phyloP scores from a whole-genome alignment of 352 stramenopile species.

The Phytopythium ostracodes region DNA sequence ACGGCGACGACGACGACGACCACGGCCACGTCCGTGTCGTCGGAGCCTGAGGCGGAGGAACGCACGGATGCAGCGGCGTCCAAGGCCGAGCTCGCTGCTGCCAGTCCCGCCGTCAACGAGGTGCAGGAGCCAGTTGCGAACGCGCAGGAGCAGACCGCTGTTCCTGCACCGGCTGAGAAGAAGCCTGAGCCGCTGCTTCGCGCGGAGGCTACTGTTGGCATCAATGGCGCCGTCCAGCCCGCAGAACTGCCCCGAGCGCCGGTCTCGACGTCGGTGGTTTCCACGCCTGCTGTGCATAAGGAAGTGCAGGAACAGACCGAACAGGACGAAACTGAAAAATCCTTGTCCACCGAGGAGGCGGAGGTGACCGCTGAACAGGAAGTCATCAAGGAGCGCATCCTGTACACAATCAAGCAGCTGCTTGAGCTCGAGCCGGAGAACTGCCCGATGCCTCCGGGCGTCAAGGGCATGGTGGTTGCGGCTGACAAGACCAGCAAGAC shows the following conservation, averaged over 20 bases:
- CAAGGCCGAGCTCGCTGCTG: slow-evolving; percentile 1
- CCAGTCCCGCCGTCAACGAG: slow-evolving; percentile 9
- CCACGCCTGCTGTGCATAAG: slow-evolving; percentile 3
- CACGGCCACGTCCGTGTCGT: slow-evolving; percentile 23
- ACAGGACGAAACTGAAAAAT: slow-evolving; percentile 16
- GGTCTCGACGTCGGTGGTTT: background rate
- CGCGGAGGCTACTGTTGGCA: slow-evolving; percentile 7
- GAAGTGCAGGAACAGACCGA: slow-evolving; percentile 25
- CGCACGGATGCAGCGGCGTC: slow-evolving; percentile 8
- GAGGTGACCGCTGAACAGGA: slow-evolving; percentile 21
- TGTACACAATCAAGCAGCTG: slow-evolving; percentile 76
- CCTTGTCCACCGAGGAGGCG: background rate
- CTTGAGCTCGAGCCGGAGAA: slow-evolving; percentile 63
- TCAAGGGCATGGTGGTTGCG: slow-evolving; percentile 45
- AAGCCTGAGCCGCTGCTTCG: slow-evolving; percentile 2
- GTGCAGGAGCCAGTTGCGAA: slow-evolving; percentile 22
- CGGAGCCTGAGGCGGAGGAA: slow-evolving; percentile 36
- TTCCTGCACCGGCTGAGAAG: background rate
- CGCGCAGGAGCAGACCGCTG: slow-evolving; percentile 1
- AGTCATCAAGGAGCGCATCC: slow-evolving; percentile 49
- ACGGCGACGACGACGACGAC: slow-evolving; percentile 7
- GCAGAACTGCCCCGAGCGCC: slow-evolving; percentile 1
- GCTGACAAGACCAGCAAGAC: slow-evolving; percentile 51
- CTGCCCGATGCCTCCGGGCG: slow-evolving; percentile 43
- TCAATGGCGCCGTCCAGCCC: slow-evolving; percentile 8